phyloP scores from a whole-genome alignment of 1,284 basidiomycete genomes.

The Mrakiaceae sp. region DNA sequence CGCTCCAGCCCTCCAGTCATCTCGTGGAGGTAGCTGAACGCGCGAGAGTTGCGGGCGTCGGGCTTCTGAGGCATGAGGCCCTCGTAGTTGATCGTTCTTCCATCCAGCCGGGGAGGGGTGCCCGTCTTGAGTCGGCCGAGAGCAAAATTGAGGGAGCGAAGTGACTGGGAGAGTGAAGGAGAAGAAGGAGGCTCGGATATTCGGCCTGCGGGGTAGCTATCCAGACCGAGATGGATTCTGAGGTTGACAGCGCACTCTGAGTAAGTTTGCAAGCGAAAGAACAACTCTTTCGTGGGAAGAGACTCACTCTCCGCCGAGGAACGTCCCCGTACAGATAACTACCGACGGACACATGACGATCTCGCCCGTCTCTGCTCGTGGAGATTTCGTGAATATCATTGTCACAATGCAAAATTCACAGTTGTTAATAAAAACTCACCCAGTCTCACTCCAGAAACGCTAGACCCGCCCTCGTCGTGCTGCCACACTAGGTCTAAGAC shows the following conservation, averaged over 20 bases:
- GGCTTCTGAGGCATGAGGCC: slow-evolving; percentile 47
- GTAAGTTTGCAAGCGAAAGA: neutral
- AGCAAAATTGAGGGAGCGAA: slow-evolving; percentile 61
- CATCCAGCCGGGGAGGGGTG: slow-evolving; percentile 68
- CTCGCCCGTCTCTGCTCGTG: slow-evolving; percentile 54
- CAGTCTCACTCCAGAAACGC: slow-evolving; percentile 55
- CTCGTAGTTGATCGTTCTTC: slow-evolving; percentile 55
- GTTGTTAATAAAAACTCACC: slow-evolving; percentile 37
- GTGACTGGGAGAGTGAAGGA: slow-evolving; percentile 59
- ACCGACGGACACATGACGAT: slow-evolving; percentile 63
- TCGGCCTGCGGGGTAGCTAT: slow-evolving; percentile 69
- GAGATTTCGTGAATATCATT: too few relatives aligned
- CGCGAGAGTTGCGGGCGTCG: slow-evolving; percentile 13
- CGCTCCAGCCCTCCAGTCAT: neutral
- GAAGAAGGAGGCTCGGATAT: slow-evolving; percentile 58
- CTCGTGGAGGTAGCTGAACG: slow-evolving; percentile 20
- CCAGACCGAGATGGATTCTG: slow-evolving; percentile 67
- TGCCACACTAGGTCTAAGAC: slow-evolving; percentile 69
- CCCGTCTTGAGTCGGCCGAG: slow-evolving; percentile 79
- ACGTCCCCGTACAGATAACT: slow-evolving; percentile 81
- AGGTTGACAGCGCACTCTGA: neutral
- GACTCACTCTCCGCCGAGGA: slow-evolving; percentile 57
- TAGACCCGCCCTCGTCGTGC: slow-evolving; percentile 38
- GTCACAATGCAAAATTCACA: neutral
- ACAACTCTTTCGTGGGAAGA: neutral